These are phyloP conservation scores for Diaporthe citri DNA, from an alignment of 2,329 filamentous ascomycete genomes.

Conservation along the genomic window DNA sequence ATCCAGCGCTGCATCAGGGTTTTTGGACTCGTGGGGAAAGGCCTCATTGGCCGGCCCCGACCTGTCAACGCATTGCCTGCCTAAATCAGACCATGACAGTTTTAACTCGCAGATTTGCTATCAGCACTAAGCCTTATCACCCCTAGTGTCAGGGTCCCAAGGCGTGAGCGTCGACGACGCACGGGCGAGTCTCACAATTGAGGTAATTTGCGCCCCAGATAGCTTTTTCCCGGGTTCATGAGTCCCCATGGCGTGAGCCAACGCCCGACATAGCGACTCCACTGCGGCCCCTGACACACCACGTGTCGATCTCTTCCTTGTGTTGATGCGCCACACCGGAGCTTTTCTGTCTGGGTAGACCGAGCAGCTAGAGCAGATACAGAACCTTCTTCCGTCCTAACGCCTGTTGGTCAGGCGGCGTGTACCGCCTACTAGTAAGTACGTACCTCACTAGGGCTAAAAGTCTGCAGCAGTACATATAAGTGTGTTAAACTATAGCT, in stretches of 20 bases:
- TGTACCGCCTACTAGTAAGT: neutral
- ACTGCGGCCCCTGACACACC: neutral
- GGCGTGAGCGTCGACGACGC: neutral
- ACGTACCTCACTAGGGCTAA: neutral
- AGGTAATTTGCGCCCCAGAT: constrained; percentile 32
- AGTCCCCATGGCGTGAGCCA: constrained; percentile 6
- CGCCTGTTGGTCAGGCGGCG: neutral
- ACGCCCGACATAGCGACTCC: neutral
- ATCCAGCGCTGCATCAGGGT: neutral
- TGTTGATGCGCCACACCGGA: neutral
- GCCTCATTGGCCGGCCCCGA: constrained; percentile 25
- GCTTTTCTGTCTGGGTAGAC: neutral
- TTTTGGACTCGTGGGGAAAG: neutral
- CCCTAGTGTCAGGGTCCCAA: constrained; percentile 14
- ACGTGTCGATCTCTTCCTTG: neutral
- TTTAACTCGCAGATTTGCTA: constrained; percentile 27
- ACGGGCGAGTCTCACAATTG: constrained; percentile 34
- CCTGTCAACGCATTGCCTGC: constrained; percentile 28
- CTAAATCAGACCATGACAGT: neutral
- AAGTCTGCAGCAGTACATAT: neutral
- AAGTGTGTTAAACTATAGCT: neutral
- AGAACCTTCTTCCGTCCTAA: neutral
- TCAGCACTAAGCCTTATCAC: neutral
- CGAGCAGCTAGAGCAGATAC: neutral
- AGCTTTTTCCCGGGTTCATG: constrained; percentile 26